These are phyloP conservation scores for Patellaria atrata DNA, from an alignment of 495 filamentous ascomycete species.

Conservation along the genomic window DNA sequence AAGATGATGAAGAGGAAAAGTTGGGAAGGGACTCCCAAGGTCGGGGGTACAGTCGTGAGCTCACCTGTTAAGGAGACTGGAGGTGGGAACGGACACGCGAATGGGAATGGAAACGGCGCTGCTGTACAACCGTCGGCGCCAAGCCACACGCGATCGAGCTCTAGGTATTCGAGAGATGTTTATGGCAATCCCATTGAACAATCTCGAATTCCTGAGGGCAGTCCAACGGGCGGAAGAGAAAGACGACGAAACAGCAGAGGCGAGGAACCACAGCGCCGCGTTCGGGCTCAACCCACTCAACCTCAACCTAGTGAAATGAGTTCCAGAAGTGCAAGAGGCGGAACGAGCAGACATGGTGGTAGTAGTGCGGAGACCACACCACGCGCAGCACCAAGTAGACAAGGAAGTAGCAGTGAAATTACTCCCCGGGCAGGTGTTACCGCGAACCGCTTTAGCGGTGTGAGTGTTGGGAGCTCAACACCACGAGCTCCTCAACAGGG, in stretches of 20 bases:
- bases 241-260: neutral
- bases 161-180: neutral
- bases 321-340: neutral
- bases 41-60: slow-evolving; percentile 6
- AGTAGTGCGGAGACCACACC: slow-evolving; percentile 12
- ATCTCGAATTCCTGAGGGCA: slow-evolving; percentile 1
- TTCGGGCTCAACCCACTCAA: neutral
- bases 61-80: slow-evolving; percentile 7
- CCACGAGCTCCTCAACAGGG: slow-evolving; percentile 16
- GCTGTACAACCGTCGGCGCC: neutral
- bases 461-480: slow-evolving; percentile 15
- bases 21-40: slow-evolving; percentile 20
- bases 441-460: slow-evolving; percentile 6
- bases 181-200: neutral
- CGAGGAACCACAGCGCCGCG: neutral
- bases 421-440: neutral
- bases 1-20: slow-evolving; percentile 30
- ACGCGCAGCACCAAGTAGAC: neutral
- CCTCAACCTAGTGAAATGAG: neutral
- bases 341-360: neutral
- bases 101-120: slow-evolving; percentile 3
- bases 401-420: neutral
- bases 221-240: slow-evolving; percentile 2
- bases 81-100: slow-evolving; percentile 6
- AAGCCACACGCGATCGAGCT: neutral